These are phyloP conservation scores for Pseudotulostoma volvatum DNA, from an alignment of 495 filamentous ascomycete species.

Conservation along the genomic window DNA sequence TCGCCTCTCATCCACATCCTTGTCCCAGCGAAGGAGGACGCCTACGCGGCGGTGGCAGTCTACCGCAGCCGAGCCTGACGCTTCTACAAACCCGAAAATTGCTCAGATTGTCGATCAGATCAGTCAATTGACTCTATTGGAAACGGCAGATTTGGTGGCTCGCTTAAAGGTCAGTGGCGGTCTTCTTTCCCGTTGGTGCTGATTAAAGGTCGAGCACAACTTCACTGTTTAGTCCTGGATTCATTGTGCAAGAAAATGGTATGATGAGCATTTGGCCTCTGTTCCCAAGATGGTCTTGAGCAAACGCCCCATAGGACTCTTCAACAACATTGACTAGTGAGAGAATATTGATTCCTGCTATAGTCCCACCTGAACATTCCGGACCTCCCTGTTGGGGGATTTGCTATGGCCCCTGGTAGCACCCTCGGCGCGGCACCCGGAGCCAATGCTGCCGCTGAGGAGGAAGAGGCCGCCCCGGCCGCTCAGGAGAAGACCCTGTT, in stretches of 20 bases:
- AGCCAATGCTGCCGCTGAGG: conserved; percentile 55
- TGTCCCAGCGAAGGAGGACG: conserved; percentile 24
- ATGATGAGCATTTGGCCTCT: no score
- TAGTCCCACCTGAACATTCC: conserved; percentile 94
- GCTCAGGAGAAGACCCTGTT: conserved; percentile 93
- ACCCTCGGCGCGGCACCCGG: conserved; percentile 40
- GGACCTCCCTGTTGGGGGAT: conserved; percentile 84
- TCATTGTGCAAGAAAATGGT: no score
- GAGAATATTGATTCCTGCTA: no score
- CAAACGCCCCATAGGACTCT: no score
- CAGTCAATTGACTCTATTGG: conserved; percentile 87
- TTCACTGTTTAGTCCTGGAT: no score
- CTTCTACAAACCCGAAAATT: conserved; percentile 65
- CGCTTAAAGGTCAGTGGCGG: conserved; percentile 64
- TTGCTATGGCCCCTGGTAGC: conserved; percentile 46
- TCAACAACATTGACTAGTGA: no score
- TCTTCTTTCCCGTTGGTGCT: neutral
- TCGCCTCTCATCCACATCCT: conserved; percentile 29
- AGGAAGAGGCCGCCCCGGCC: conserved; percentile 67
- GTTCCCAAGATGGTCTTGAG: no score
- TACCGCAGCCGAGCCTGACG: conserved; percentile 44
- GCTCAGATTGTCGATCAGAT: conserved; percentile 90
- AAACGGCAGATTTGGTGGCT: conserved; percentile 89
- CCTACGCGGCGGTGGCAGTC: conserved; percentile 31
- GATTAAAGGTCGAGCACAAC: no score